A percentile compares a stretch with the other conserved stretches of the same genome.
Evolutionary conservation across 2,329 filamentous ascomycete genomes (phyloP).

Genomic region (Zasmidium citrigriseum): DNA sequence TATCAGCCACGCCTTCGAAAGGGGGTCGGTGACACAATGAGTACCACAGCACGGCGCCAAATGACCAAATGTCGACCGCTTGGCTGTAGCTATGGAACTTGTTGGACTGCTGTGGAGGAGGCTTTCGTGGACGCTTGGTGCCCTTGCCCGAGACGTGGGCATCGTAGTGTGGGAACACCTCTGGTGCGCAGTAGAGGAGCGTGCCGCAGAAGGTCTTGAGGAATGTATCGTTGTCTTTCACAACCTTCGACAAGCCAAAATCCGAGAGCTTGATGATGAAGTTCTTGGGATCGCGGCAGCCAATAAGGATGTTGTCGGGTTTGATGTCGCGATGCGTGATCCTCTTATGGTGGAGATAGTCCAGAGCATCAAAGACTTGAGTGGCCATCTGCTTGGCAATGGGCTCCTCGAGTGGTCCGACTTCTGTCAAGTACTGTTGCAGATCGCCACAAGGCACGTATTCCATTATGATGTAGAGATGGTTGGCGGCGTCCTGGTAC

Average conservation of each 20-base stretch:
- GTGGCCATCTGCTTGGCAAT: conserved; percentile 70
- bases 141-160: conserved; percentile 63
- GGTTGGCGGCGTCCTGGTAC: conserved; percentile 76
- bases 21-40: conserved; percentile 78
- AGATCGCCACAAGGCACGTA: conserved; percentile 82
- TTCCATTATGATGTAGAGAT: conserved; percentile 97
- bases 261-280: conserved; percentile 89
- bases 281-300: conserved; percentile 61
- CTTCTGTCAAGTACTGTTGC: conserved; percentile 66
- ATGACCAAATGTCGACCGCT: conserved; percentile 93
- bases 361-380: conserved; percentile 78
- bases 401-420: conserved; percentile 65
- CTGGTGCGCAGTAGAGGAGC: conserved; percentile 90
- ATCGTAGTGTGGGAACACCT: conserved; percentile 84
- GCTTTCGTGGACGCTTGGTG: conserved; percentile 59
- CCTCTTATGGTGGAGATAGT: conserved; percentile 81
- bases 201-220: conserved; percentile 96
- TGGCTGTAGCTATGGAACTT: conserved; percentile 74
- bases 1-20: conserved; percentile 75
- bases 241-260: conserved; percentile 93
- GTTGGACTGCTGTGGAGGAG: conserved; percentile 39
- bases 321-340: conserved; percentile 99
- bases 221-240: conserved; percentile 80
- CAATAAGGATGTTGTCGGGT: conserved; percentile 92
- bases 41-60: conserved; percentile 89